Evolutionary conservation across 345 rosid species (phyloP).

Genomic region (rapeseed (Brassica napus)): DNA sequence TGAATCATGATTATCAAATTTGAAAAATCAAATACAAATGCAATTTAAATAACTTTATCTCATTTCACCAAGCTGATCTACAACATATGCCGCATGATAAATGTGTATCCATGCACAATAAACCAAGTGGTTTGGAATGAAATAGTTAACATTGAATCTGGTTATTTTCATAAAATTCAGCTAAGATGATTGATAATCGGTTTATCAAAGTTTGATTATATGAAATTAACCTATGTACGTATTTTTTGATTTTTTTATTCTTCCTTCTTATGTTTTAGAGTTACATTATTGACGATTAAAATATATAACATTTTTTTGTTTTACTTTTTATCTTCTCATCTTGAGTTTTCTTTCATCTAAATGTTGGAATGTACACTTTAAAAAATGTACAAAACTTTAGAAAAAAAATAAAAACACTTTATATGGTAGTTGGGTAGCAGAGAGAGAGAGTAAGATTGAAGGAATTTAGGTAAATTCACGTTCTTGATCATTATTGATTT

Average conservation of each 20-base stretch:
- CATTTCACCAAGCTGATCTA: not conserved
- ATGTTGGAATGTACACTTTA: not conserved
- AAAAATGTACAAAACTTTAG: not conserved
- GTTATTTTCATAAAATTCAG: not conserved
- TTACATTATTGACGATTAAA: not conserved
- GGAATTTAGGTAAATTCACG: constrained; percentile 22
- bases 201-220: not conserved
- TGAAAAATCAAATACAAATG: not conserved
- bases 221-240: not conserved
- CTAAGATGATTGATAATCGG: not conserved
- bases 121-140: not conserved
- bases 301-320: not conserved
- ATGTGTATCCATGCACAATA: not conserved
- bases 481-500: not conserved
- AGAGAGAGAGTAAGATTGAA: constrained; percentile 23
- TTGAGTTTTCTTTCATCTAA: not conserved
- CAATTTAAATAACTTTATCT: not conserved
- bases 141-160: not conserved
- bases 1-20: not conserved
- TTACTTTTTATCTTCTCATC: not conserved
- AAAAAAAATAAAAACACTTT: not conserved
- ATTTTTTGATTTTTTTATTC: not conserved
- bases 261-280: not conserved
- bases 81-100: not conserved
- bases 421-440: not conserved